Percentiles rank a stretch among this genome's conserved stretches.
phyloP scores from a whole-genome alignment of 2,329 filamentous ascomycete species.

The Diaporthe citrichinensis region DNA sequence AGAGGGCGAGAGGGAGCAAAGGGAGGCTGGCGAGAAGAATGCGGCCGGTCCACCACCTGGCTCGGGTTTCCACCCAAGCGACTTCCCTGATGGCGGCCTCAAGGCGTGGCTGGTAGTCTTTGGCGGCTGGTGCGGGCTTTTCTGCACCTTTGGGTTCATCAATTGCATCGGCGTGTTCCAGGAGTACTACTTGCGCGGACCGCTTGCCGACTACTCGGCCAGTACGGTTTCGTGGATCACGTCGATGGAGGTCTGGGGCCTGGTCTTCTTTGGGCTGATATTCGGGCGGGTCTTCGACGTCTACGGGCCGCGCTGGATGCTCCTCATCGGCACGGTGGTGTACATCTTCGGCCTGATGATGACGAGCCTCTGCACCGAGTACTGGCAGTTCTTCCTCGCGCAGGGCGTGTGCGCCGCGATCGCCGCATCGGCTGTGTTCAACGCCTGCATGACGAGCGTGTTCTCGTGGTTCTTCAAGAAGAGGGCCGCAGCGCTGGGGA shows the following conservation, averaged over 20 bases:
- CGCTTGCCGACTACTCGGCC: constrained; percentile 61
- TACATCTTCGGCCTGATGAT: constrained; percentile 74
- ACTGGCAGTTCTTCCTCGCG: constrained; percentile 58
- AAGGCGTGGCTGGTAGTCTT: constrained; percentile 65
- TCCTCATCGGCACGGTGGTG: constrained; percentile 65
- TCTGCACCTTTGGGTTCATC: constrained; percentile 56
- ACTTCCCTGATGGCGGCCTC: constrained; percentile 67
- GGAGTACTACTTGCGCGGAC: constrained; percentile 65
- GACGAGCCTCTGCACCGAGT: constrained; percentile 61
- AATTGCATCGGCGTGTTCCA: constrained; percentile 69
- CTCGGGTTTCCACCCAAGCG: constrained; percentile 53
- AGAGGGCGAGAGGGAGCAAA: constrained; percentile 47
- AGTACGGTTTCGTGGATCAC: constrained; percentile 71
- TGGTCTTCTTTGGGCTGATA: constrained; percentile 61
- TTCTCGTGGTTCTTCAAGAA: constrained; percentile 63
- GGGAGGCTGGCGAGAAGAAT: constrained; percentile 38
- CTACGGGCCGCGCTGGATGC: constrained; percentile 69
- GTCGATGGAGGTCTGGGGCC: constrained; percentile 62
- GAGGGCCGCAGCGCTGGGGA: constrained; percentile 62
- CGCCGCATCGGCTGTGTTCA: constrained; percentile 54
- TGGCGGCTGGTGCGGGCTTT: constrained; percentile 53
- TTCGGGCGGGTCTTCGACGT: constrained; percentile 66
- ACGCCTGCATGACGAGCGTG: constrained; percentile 52
- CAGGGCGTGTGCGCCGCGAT: constrained; percentile 53
- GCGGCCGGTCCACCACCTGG: constrained; percentile 45